Evolutionary conservation across 208 protist genomes (phyloP), one percentile per base, ranked within the genome.

Genomic region (Wallacemonas sp.): DNA sequence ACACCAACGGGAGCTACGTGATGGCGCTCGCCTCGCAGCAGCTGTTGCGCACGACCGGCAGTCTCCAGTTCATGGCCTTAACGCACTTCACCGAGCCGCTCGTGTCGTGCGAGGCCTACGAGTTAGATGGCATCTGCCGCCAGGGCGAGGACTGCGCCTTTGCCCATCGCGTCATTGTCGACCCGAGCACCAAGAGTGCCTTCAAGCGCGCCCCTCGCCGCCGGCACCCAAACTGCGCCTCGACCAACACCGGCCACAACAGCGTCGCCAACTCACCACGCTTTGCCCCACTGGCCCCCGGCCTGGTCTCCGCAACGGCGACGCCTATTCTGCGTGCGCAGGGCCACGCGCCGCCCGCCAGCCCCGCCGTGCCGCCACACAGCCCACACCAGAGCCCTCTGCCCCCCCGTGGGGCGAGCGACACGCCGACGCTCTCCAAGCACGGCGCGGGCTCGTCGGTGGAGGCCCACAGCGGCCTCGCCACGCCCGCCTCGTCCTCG

Each of bases 151-250:
- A 48, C 46, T 86, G 80, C 57, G 65, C 69, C 23, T 70, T 57
- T 44, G 45, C 81, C 31, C 80, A 86, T 39, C 64, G 67, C 11
- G 32, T 82, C 23, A 67, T 57, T 50, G 54, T 86, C 20, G 80
- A 86, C 65, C 68, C 71, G 45, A 77, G 14, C 8, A 49, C 66
- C 11, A 67, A 65, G 25, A 65, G 68, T 8, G 38, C 38, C 31
- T 86, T 81, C 31, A 86, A 81, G 67, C 79, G 79, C 33, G 75
- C 68, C 2, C 64, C 77, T 26, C 63, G 63, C 39, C 36, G 42
- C 7, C 36, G 57, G 23, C 45, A 52, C 45, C 61, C 45, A 3
- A 52, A 39, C 41, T 44, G 32, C 41, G 36, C 31, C 14, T n/a
- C 61, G 12, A 18, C 45, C 41, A 26, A 33, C 23, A 48, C 45